Conservation (phyloP, 306 rosid species). For the Begonia peltatifolia region DNA sequence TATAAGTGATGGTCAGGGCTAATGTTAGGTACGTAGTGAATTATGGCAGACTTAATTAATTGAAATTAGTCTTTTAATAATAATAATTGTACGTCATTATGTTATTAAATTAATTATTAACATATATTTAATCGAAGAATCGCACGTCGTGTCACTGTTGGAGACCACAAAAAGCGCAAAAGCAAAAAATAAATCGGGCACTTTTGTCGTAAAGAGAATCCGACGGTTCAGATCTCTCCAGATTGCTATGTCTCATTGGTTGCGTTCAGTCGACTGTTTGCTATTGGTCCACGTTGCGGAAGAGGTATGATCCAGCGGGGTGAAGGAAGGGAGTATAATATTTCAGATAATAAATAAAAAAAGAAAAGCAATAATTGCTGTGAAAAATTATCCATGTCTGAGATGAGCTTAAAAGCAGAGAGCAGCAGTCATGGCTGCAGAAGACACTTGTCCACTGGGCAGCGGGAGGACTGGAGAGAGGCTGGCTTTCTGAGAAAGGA, state of each 20-base stretch:
- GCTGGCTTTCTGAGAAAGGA: conserved; percentile 7
- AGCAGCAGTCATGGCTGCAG: conserved; percentile 14
- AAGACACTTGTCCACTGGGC: conserved; percentile 69
- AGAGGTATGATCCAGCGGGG: conserved; percentile 3
- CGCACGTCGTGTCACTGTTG: conserved; percentile 8
- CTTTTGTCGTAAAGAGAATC: conserved; percentile 36
- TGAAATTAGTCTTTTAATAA: too few relatives aligned
- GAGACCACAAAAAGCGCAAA: conserved; percentile 10
- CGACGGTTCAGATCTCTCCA: conserved; percentile 24
- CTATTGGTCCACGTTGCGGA: conserved; percentile 50
- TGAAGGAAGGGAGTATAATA: neutral
- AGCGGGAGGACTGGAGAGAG: conserved; percentile 1
- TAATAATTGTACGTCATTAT: too few relatives aligned
- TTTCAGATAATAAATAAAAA: neutral
- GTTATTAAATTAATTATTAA: too few relatives aligned
- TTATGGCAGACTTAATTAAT: too few relatives aligned
- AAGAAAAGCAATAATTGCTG: conserved; percentile 3
- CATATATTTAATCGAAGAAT: neutral
- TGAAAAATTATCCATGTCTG: conserved; percentile 2
- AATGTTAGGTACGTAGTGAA: too few relatives aligned
- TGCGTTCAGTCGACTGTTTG: neutral
- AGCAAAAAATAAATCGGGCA: conserved; percentile 9
- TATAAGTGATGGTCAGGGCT: too few relatives aligned
- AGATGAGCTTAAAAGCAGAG: conserved; percentile 30
- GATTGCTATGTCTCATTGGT: conserved; percentile 15